Conservation (phyloP, 148 eudicot species). For the Polygonum maritimum region DNA sequence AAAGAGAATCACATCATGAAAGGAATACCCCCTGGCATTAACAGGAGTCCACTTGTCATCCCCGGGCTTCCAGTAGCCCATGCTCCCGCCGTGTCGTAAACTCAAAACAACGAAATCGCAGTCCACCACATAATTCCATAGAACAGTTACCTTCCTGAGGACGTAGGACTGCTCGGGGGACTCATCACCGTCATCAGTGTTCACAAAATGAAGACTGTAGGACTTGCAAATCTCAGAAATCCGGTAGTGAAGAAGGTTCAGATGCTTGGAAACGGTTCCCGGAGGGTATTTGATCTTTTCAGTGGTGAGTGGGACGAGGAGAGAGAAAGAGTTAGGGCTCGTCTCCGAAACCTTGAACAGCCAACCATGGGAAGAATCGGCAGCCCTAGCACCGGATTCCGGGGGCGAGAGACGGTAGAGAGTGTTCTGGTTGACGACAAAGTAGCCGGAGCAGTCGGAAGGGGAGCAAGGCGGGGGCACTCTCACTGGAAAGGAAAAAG, state of each 20-base stretch:
- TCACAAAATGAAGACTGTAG: background rate
- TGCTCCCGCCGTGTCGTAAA: conserved; percentile 2
- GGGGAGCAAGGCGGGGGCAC: background rate
- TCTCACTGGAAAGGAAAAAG: background rate
- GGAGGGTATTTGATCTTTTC: background rate
- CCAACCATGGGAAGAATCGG: background rate
- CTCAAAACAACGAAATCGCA: background rate
- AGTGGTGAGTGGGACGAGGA: conserved; percentile 10
- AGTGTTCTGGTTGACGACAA: background rate
- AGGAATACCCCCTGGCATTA: background rate
- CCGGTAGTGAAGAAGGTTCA: conserved; percentile 12
- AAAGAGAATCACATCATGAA: conserved; percentile 8
- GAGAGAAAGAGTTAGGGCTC: conserved; percentile 7
- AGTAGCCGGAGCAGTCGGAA: conserved; percentile 4
- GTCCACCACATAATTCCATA: background rate
- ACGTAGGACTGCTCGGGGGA: background rate
- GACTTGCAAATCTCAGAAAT: conserved; percentile 7
- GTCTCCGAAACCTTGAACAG: background rate
- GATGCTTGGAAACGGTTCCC: background rate
- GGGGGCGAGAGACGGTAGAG: background rate
- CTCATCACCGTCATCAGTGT: background rate
- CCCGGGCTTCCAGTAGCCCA: conserved; percentile 8
- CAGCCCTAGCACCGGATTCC: background rate
- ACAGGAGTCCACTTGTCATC: conserved; percentile 8
- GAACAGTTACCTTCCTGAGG: conserved; percentile 6